These are phyloP conservation scores for Laguncularia racemosa DNA, from an alignment of 345 rosid genomes.

Conservation along the genomic window DNA sequence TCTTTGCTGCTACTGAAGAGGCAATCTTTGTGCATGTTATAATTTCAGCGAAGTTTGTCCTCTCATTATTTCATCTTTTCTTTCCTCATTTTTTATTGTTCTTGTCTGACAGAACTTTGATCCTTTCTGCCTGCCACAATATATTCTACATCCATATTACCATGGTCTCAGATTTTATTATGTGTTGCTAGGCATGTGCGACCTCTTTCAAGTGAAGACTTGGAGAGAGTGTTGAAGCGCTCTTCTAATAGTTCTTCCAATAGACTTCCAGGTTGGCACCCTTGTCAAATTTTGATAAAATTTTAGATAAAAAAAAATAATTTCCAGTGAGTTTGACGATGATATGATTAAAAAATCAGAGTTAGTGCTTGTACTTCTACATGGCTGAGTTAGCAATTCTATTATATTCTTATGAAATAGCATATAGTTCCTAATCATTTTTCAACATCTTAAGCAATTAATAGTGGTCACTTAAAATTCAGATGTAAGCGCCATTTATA, in stretches of 20 bases:
- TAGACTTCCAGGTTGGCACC: constrained; percentile 75
- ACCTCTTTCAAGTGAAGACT: constrained; percentile 65
- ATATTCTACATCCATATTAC: constrained; percentile 10
- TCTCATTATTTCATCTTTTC: constrained; percentile 13
- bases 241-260: constrained; percentile 50
- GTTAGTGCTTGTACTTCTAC: too few relatives aligned
- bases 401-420: too few relatives aligned
- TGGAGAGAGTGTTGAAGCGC: constrained; percentile 53
- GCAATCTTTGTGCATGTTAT: constrained; percentile 83
- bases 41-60: constrained; percentile 83
- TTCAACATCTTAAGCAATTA: too few relatives aligned
- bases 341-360: too few relatives aligned
- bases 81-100: constrained; percentile 4
- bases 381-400: too few relatives aligned
- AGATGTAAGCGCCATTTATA: too few relatives aligned
- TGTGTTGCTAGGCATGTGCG: constrained; percentile 63
- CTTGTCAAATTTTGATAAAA: not conserved
- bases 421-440: too few relatives aligned
- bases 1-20: constrained; percentile 94
- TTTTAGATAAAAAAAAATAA: too few relatives aligned
- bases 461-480: too few relatives aligned
- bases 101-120: constrained; percentile 4
- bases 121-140: too few relatives aligned
- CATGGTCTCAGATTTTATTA: constrained; percentile 14
- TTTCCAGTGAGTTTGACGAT: too few relatives aligned